Percentiles rank a stretch among this genome's conserved stretches.
Conservation (phyloP, 192 early-diverging fungal species). For the Fimicolochytrium jonesii region DNA sequence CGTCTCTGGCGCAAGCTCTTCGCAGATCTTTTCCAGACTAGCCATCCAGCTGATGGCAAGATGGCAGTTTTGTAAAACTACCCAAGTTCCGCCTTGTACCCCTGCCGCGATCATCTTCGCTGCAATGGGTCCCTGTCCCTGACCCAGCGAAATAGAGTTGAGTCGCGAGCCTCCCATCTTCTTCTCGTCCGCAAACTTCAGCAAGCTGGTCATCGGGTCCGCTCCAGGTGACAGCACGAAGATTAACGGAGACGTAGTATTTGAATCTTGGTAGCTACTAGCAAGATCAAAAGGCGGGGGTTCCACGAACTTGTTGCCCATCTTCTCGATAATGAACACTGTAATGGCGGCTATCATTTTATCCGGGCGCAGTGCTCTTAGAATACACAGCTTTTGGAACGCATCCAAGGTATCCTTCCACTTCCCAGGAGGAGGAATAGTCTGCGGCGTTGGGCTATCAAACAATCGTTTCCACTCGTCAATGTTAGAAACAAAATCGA, state of each 20-base stretch:
- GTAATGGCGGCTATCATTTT: slow-evolving; percentile 50
- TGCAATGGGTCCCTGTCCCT: slow-evolving; percentile 61
- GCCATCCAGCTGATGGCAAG: slow-evolving; percentile 64
- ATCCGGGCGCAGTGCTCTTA: slow-evolving; percentile 52
- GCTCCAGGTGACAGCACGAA: slow-evolving; percentile 59
- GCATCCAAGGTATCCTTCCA: slow-evolving; percentile 31
- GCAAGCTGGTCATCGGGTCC: slow-evolving; percentile 53
- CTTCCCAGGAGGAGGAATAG: slow-evolving; percentile 40
- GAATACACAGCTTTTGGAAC: slow-evolving; percentile 49
- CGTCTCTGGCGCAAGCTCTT: slow-evolving; percentile 49
- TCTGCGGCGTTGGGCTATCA: slow-evolving; percentile 49
- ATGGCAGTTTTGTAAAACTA: slow-evolving; percentile 61
- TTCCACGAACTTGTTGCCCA: slow-evolving; percentile 56
- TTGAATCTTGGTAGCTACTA: slow-evolving; percentile 55
- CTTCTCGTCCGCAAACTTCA: slow-evolving; percentile 54
- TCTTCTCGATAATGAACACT: slow-evolving; percentile 50
- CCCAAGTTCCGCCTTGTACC: slow-evolving; percentile 51
- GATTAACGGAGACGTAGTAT: slow-evolving; percentile 46
- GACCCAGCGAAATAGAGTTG: slow-evolving; percentile 56
- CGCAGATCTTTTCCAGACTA: slow-evolving; percentile 56
- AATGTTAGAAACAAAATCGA: slow-evolving; percentile 29
- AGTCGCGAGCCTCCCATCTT: slow-evolving; percentile 52
- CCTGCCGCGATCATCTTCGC: slow-evolving; percentile 50
- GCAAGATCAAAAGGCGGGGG: slow-evolving; percentile 59
- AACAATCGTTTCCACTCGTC: slow-evolving; percentile 47